A percentile compares a stretch with the other conserved stretches of the same genome.
Evolutionary conservation across 1,284 basidiomycete genomes (phyloP).

Genomic region (Leccinum fallax): DNA sequence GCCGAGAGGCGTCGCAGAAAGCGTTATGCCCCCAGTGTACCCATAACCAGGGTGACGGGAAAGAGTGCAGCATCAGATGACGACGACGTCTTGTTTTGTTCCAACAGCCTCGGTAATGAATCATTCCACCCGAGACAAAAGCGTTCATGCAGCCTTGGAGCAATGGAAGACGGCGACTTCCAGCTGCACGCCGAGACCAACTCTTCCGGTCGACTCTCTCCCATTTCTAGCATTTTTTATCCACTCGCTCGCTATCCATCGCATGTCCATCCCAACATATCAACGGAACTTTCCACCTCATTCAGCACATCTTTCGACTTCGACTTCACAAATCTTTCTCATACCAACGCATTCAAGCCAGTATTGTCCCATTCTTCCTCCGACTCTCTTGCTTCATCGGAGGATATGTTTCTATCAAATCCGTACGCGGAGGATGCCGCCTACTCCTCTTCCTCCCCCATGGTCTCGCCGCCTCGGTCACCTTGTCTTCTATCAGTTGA

Average conservation of each 20-base stretch:
- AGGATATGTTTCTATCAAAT: slow-evolving; percentile 30
- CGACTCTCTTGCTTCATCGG: slow-evolving; percentile 42
- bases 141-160: slow-evolving; percentile 46
- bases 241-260: slow-evolving; percentile 16
- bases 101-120: slow-evolving; percentile 36
- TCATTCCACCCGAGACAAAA: slow-evolving; percentile 35
- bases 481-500: slow-evolving; percentile 4
- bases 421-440: slow-evolving; percentile 14
- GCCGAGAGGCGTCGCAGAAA: slow-evolving; percentile 43
- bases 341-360: slow-evolving; percentile 29
- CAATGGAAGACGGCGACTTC: slow-evolving; percentile 39
- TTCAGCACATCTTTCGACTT: slow-evolving; percentile 28
- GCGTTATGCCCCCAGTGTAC: slow-evolving; percentile 34
- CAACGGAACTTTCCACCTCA: slow-evolving; percentile 26
- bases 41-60: slow-evolving; percentile 12
- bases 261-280: slow-evolving; percentile 12
- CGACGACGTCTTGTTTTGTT: slow-evolving; percentile 58
- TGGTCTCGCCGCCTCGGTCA: slow-evolving; percentile 19
- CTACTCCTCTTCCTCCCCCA: slow-evolving; percentile 6
- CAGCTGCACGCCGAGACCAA: slow-evolving; percentile 18
- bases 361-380: slow-evolving; percentile 28
- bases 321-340: slow-evolving; percentile 25
- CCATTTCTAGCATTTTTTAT: slow-evolving; percentile 26
- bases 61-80: slow-evolving; percentile 40
- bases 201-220: slow-evolving; percentile 27